A percentile compares a stretch with the other conserved stretches of the same genome.
These are phyloP conservation scores for Apiospora arundinis DNA, from an alignment of 2,329 filamentous ascomycete genomes.

Conservation along the genomic window DNA sequence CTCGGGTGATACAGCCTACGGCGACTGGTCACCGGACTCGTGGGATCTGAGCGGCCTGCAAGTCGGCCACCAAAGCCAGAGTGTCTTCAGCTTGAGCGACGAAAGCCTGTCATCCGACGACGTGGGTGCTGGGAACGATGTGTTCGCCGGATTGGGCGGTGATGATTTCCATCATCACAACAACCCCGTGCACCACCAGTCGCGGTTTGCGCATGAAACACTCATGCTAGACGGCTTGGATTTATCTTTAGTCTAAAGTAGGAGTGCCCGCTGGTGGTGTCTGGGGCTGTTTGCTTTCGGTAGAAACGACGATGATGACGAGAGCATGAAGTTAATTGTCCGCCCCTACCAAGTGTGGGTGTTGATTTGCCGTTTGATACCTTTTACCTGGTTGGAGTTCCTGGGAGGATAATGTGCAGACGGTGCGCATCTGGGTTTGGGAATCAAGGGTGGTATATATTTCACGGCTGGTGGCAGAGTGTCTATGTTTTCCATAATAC, in stretches of 20 bases:
- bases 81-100: slow-evolving; percentile 62
- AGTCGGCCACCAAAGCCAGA: slow-evolving; percentile 53
- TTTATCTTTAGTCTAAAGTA: neutral
- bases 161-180: slow-evolving; percentile 5
- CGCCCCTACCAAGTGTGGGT: neutral
- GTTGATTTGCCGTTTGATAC: neutral
- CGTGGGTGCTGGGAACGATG: slow-evolving; percentile 44
- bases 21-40: slow-evolving; percentile 62
- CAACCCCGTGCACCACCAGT: slow-evolving; percentile 18
- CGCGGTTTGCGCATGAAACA: slow-evolving; percentile 4
- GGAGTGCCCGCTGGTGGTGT: neutral
- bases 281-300: neutral
- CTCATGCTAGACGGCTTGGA: slow-evolving; percentile 12
- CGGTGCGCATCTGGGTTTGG: neutral
- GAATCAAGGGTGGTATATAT: neutral
- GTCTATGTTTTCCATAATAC: neutral
- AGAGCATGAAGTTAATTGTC: neutral
- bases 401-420: neutral
- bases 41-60: slow-evolving; percentile 61
- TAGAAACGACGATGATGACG: neutral
- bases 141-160: neutral
- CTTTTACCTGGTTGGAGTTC: neutral
- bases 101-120: slow-evolving; percentile 64
- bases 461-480: slow-evolving; percentile 6
- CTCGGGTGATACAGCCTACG: slow-evolving; percentile 35